Evolutionary conservation across 192 early-diverging fungal genomes (phyloP).

Genomic region (Coemansia sp.): DNA sequence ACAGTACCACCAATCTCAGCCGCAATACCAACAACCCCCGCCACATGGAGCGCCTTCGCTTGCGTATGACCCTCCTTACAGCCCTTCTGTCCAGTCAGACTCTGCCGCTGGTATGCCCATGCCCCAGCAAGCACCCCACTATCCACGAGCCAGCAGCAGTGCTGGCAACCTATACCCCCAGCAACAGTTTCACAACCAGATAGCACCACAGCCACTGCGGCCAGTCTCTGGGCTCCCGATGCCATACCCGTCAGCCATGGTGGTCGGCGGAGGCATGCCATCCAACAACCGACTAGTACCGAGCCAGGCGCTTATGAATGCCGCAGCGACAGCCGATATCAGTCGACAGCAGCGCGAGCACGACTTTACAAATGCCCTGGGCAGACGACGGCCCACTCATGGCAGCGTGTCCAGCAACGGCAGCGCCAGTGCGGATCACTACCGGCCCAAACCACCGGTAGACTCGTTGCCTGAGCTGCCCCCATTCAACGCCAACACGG

Average conservation of each 20-base stretch:
- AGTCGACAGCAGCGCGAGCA: slow-evolving; percentile 43
- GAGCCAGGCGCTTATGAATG: slow-evolving; percentile 32
- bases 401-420: slow-evolving; percentile 24
- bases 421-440: slow-evolving; percentile 12
- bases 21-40: not conserved
- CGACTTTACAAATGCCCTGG: slow-evolving; percentile 41
- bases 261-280: slow-evolving; percentile 49
- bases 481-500: slow-evolving; percentile 34
- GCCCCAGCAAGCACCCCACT: slow-evolving; percentile 11
- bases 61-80: slow-evolving; percentile 15
- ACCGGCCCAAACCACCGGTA: slow-evolving; percentile 3
- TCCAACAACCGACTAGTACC: slow-evolving; percentile 34
- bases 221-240: slow-evolving; percentile 8
- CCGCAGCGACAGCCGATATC: slow-evolving; percentile 33
- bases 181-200: not conserved
- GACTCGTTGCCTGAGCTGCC: slow-evolving; percentile 12
- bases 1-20: slow-evolving; percentile 11
- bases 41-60: slow-evolving; percentile 7
- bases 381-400: slow-evolving; percentile 38
- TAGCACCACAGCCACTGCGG: not conserved
- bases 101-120: slow-evolving; percentile 3
- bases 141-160: slow-evolving; percentile 24
- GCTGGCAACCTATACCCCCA: slow-evolving; percentile 6
- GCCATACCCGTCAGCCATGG: slow-evolving; percentile 46
- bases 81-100: slow-evolving; percentile 33